Base-by-base conservation (phyloP, 306 rosid genomes). In the Sesbania bispinosa region DNA sequence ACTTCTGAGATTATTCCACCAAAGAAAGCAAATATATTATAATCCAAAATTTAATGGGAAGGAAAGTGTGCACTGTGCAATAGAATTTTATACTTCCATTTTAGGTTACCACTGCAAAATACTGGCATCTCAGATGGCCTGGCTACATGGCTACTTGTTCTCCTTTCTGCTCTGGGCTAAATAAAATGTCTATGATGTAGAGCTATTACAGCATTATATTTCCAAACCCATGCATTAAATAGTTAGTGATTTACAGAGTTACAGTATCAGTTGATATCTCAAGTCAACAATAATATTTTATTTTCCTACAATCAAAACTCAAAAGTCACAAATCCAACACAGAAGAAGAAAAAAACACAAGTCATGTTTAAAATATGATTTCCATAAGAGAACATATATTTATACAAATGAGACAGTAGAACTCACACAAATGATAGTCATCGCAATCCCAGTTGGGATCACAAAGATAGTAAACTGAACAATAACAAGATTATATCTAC, bases 401-500 rank as follows among this genome's bases (percentile, higher is more conserved):
- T 55, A 7, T 5, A 51, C 59, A 33, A 42, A 26, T 9, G 27
- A 46, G 42, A 53, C 27, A 61, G 16, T 6, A 45, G 13, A 53
- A 39, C 26, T 41, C 26, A 47, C 9, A 45, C n/a, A n/a, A n/a
- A n/a, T n/a, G n/a, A n/a, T n/a, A n/a, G n/a, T n/a, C n/a, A n/a
- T n/a, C n/a, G n/a, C n/a, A n/a, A n/a, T n/a, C n/a, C n/a, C n/a
- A n/a, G n/a, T n/a, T n/a, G n/a, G n/a, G n/a, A n/a, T n/a, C n/a
- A n/a, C n/a, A 52, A 47, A 23, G 20, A 69, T 50, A 63, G 58
- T 66, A 43, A 76, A 72, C 33, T 32, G 58, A 73, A 60, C 35
- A 73, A 13, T 66, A 36, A 30, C 59, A 81, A 76, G 59, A 8
- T 11, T 14, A 33, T 67, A 62, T 62, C 48, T 70, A 95, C 99